A percentile compares a stretch with the other conserved stretches of the same genome.
phyloP scores from a whole-genome alignment of 495 filamentous ascomycete genomes.

The Sporormia fimetaria region DNA sequence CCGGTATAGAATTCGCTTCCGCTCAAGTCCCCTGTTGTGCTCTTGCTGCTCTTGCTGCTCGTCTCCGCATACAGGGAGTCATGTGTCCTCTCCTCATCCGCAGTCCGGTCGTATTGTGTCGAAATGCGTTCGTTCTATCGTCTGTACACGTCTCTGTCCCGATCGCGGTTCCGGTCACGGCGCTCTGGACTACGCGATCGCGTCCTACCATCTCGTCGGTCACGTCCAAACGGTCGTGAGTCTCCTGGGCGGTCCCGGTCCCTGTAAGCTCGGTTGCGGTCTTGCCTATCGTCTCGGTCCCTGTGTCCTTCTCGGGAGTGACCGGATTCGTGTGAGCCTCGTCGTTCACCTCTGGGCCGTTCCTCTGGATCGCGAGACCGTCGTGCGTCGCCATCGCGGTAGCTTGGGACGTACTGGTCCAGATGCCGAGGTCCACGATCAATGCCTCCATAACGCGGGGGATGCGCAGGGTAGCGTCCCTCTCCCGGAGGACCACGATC shows the following conservation, averaged over 20 bases:
- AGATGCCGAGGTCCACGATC: constrained; percentile 7
- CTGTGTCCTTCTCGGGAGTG: constrained; percentile 22
- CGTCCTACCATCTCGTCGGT: constrained; percentile 14
- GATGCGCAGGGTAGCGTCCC: constrained; percentile 22
- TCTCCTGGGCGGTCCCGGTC: constrained; percentile 18
- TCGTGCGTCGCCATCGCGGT: constrained; percentile 9
- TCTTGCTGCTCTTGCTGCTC: too few relatives aligned
- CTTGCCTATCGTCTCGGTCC: constrained; percentile 9
- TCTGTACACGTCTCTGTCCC: constrained; percentile 22
- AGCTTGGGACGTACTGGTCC: constrained; percentile 31
- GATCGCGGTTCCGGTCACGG: constrained; percentile 11
- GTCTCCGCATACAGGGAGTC: too few relatives aligned
- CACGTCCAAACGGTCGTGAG: constrained; percentile 11
- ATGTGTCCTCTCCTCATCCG: too few relatives aligned
- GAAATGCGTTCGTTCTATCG: constrained; percentile 1
- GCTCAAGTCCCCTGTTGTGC: too few relatives aligned
- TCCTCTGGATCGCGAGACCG: constrained; percentile 23
- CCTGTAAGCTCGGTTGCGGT: constrained; percentile 14
- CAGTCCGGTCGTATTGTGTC: too few relatives aligned
- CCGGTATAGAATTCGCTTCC: too few relatives aligned
- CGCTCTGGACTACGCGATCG: constrained; percentile 19
- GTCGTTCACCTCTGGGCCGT: constrained; percentile 16
- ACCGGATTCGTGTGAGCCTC: constrained; percentile 21
- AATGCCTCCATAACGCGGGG: constrained; percentile 18
- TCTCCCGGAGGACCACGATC: constrained; percentile 23